Evolutionary conservation across 768 basidiomycete species (phyloP).

Genomic region (Hortiboletus campestris): DNA sequence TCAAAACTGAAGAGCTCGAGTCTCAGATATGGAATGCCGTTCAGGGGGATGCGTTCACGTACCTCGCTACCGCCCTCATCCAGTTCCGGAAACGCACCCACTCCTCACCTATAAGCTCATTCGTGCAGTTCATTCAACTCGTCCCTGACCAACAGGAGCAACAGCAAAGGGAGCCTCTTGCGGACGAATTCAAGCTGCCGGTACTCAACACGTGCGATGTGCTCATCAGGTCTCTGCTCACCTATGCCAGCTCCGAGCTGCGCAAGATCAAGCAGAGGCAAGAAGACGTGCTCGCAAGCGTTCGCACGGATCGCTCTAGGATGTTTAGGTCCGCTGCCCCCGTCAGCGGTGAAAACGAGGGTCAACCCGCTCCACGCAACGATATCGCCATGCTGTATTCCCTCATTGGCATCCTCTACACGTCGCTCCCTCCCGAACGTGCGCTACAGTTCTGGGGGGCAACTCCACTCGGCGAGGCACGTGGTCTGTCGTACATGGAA

Average conservation of each 20-base stretch:
- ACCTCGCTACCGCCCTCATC: constrained; percentile 59
- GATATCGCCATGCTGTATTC: constrained; percentile 84
- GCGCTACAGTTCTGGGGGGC: constrained; percentile 88
- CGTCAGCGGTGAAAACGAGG: constrained; percentile 41
- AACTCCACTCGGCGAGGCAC: constrained; percentile 42
- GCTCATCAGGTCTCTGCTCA: constrained; percentile 68
- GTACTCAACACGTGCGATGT: constrained; percentile 67
- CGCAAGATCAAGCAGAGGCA: constrained; percentile 87
- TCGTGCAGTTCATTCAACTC: constrained; percentile 40
- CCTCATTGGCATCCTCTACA: constrained; percentile 80
- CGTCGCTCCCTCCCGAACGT: constrained; percentile 67
- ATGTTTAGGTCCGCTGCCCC: constrained; percentile 43
- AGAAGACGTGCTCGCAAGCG: constrained; percentile 76
- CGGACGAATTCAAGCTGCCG: constrained; percentile 47
- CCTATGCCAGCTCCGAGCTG: constrained; percentile 75
- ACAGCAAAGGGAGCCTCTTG: constrained; percentile 36
- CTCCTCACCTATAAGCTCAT: constrained; percentile 35
- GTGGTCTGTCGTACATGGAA: constrained; percentile 53
- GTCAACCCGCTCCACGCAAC: constrained; percentile 60
- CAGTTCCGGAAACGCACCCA: constrained; percentile 45
- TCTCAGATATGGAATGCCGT: constrained; percentile 80
- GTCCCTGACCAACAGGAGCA: constrained; percentile 37
- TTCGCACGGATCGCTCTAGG: constrained; percentile 61
- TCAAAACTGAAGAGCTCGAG: constrained; percentile 78
- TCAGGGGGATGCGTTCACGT: constrained; percentile 77